These are phyloP conservation scores for Salix suchowensis DNA, from an alignment of 345 rosid species.

Conservation along the genomic window DNA sequence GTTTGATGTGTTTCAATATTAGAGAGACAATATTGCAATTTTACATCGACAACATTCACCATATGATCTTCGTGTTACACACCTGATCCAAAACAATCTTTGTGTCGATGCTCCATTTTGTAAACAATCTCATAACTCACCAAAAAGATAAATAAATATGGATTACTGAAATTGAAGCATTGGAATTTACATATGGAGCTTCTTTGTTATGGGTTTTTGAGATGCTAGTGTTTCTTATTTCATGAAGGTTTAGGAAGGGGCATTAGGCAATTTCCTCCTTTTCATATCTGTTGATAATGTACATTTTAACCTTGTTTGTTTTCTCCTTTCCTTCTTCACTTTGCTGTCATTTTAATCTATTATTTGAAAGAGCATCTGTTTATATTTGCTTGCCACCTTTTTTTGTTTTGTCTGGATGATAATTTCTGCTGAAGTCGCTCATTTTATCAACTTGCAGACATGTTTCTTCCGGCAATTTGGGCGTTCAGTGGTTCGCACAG, in stretches of 20 bases:
- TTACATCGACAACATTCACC: too few species aligned
- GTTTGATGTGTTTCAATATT: background rate
- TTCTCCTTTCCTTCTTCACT: background rate
- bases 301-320: background rate
- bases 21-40: too few species aligned
- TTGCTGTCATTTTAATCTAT: background rate
- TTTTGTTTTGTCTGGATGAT: background rate
- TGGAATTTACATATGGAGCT: background rate
- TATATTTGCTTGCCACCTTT: background rate
- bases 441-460: slow-evolving; percentile 47
- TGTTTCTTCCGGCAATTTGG: slow-evolving; percentile 94
- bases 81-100: background rate
- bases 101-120: background rate
- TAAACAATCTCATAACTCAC: background rate
- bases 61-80: background rate
- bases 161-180: background rate
- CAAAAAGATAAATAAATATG: background rate
- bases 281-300: background rate
- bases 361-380: background rate
- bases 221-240: background rate
- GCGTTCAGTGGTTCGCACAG: slow-evolving; percentile 73
- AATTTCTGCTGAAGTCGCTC: slow-evolving; percentile 1
- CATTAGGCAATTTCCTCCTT: too few species aligned
- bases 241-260: background rate
- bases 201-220: background rate